A percentile compares a stretch with the other conserved stretches of the same genome.
Conservation (phyloP, 306 rosid species). For the Inga laurina region DNA sequence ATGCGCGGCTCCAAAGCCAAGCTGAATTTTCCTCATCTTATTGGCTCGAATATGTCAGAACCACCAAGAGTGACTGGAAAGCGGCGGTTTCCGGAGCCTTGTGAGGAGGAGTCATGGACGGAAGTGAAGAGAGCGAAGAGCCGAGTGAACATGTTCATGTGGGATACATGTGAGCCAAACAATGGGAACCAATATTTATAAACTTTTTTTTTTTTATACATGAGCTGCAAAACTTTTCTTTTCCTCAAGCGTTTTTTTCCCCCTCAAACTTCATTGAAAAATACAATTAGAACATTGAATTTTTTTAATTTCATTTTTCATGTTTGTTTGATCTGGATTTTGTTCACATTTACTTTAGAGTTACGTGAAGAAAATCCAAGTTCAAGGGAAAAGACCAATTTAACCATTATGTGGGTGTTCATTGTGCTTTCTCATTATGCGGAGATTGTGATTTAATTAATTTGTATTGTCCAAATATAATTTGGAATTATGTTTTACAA, state of each 20-base stretch:
- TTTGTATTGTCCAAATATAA: no score
- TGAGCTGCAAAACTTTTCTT: not conserved
- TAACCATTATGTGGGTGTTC: not conserved
- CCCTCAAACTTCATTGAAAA: not conserved
- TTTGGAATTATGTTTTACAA: not conserved
- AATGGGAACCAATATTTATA: not conserved
- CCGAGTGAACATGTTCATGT: not conserved
- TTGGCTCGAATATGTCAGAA: slow-evolving; percentile 2
- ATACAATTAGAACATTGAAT: not conserved
- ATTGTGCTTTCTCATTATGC: not conserved
- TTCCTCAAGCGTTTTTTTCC: not conserved
- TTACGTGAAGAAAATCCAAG: not conserved
- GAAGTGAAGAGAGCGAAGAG: not conserved
- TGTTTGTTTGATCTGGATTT: not conserved
- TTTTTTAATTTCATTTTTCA: not conserved
- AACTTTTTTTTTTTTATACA: no score
- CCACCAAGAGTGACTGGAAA: not conserved
- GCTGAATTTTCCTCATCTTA: slow-evolving; percentile 61
- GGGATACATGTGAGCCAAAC: not conserved
- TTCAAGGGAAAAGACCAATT: not conserved
- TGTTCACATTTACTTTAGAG: not conserved
- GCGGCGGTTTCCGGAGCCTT: slow-evolving; percentile 15
- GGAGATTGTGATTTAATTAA: not conserved
- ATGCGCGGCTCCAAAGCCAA: slow-evolving; percentile 61
- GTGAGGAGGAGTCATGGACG: not conserved